Conservation (phyloP, 1,284 basidiomycete genomes). For the Leccinum solheimii region DNA sequence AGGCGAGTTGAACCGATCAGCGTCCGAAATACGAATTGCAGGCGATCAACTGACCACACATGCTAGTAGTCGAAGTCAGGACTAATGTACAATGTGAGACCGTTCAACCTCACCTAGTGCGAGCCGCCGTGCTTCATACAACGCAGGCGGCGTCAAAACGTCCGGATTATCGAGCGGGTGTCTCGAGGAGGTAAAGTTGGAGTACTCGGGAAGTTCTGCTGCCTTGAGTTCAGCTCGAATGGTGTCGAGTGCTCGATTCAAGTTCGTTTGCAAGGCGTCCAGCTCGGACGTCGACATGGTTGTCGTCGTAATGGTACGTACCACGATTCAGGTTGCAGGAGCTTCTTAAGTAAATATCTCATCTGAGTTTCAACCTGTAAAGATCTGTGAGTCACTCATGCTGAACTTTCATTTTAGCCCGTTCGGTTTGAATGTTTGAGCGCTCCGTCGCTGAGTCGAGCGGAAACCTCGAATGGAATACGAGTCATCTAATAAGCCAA, state of each 20-base stretch:
- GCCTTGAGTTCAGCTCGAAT: too few species aligned
- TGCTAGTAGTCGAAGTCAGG: slow-evolving; percentile 1
- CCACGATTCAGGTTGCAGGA: background rate
- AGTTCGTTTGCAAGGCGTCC: slow-evolving; percentile 16
- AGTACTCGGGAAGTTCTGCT: slow-evolving; percentile 21
- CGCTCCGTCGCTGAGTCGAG: too few species aligned
- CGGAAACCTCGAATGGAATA: too few species aligned
- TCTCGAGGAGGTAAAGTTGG: slow-evolving; percentile 9
- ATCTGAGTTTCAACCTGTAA: background rate
- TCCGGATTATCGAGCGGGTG: slow-evolving; percentile 28
- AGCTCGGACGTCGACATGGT: slow-evolving; percentile 6
- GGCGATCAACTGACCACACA: slow-evolving; percentile 5
- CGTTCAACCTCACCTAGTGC: slow-evolving; percentile 14
- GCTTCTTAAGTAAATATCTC: too few species aligned
- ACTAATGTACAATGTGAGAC: background rate
- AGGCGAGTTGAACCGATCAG: background rate
- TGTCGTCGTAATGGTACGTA: background rate
- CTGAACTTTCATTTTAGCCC: too few species aligned
- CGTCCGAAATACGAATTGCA: background rate
- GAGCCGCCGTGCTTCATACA: slow-evolving; percentile 23
- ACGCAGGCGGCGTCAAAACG: slow-evolving; percentile 12
- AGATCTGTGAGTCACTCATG: too few species aligned
- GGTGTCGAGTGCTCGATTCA: slow-evolving; percentile 27
- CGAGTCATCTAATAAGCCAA: too few species aligned
- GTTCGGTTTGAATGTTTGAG: too few species aligned